phyloP scores from a whole-genome alignment of 2,329 filamentous ascomycete species.

The Coniella vitis region DNA sequence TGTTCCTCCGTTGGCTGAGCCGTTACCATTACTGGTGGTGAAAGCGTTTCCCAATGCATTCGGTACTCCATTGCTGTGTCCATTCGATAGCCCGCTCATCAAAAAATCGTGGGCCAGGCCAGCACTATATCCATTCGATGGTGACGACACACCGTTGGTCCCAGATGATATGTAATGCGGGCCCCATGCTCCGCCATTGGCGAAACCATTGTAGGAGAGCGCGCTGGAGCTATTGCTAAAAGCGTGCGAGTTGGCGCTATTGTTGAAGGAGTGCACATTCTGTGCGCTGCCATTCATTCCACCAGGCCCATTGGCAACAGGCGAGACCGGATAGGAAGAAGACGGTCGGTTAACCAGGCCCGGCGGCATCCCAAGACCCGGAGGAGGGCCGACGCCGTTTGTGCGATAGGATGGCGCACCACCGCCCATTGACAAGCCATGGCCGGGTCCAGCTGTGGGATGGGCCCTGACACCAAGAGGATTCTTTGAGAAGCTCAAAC shows the following conservation, averaged over 20 bases:
- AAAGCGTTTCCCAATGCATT: too few species aligned
- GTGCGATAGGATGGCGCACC: slow-evolving; percentile 47
- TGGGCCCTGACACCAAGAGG: slow-evolving; percentile 84
- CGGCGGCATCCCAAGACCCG: slow-evolving; percentile 66
- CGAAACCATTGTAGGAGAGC: too few species aligned
- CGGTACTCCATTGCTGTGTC: too few species aligned
- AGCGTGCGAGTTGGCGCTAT: neutral
- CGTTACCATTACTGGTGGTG: neutral
- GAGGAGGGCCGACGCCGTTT: slow-evolving; percentile 70
- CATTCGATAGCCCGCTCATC: too few species aligned
- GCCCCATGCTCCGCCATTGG: too few species aligned
- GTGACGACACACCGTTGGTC: neutral
- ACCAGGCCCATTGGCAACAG: slow-evolving; percentile 2
- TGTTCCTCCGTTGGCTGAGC: neutral
- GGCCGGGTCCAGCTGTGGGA: slow-evolving; percentile 46
- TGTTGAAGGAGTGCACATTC: slow-evolving; percentile 2
- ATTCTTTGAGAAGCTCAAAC: slow-evolving; percentile 95
- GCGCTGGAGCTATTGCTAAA: neutral
- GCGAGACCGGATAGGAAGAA: slow-evolving; percentile 1
- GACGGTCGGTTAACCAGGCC: slow-evolving; percentile 43
- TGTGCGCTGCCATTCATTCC: neutral
- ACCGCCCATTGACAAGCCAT: slow-evolving; percentile 38
- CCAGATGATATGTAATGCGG: neutral
- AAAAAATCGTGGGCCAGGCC: too few species aligned
- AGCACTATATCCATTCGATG: neutral